Conservation (phyloP, 306 rosid species). For the Malus sylvestris region DNA sequence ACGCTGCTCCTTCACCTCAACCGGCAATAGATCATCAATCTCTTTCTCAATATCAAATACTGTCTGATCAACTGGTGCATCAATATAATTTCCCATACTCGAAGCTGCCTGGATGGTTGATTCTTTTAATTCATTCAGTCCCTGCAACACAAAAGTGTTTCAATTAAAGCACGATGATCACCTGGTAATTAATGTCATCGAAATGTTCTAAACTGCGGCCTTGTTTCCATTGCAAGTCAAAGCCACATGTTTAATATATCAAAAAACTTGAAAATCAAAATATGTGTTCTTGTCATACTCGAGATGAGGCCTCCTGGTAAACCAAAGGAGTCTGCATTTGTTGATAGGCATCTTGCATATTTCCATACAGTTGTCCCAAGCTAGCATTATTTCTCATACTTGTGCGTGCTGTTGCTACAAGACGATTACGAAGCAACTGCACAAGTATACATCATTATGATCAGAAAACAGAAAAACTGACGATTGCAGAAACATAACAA, state of each 20-base stretch:
- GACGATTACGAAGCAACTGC: constrained; percentile 85
- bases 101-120: constrained; percentile 83
- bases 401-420: constrained; percentile 59
- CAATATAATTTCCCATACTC: constrained; percentile 57
- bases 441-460: constrained; percentile 5
- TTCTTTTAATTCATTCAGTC: constrained; percentile 82
- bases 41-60: constrained; percentile 86
- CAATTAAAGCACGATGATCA: background rate
- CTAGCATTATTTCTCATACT: constrained; percentile 82
- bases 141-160: constrained; percentile 25
- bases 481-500: background rate
- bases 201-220: background rate
- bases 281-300: constrained; percentile 27
- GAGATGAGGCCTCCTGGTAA: constrained; percentile 63
- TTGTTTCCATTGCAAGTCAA: background rate
- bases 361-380: constrained; percentile 86
- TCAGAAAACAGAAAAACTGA: background rate
- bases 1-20: constrained; percentile 96
- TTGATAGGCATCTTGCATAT: constrained; percentile 86
- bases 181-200: background rate
- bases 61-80: constrained; percentile 84
- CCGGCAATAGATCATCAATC: constrained; percentile 86
- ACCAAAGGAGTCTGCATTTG: constrained; percentile 97
- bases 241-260: background rate
- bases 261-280: background rate